Percentiles rank a stretch among this genome's conserved stretches.
These are phyloP conservation scores for Amanita inopinata DNA, from an alignment of 768 basidiomycete genomes.

Conservation along the genomic window DNA sequence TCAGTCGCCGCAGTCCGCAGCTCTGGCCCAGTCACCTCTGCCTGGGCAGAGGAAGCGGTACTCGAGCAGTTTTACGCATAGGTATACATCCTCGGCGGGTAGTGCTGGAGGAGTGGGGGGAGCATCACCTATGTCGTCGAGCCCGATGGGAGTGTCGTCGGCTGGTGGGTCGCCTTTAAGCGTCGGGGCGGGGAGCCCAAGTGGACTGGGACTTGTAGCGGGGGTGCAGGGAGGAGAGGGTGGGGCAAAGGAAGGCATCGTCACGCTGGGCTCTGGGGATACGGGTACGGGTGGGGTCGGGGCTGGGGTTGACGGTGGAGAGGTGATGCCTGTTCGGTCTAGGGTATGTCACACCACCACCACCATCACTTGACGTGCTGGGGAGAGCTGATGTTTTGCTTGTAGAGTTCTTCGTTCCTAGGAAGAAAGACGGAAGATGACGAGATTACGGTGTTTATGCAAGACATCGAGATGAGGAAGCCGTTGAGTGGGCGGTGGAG, in stretches of 20 bases:
- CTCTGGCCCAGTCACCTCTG: not conserved
- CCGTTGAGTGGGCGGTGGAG: conserved; percentile 41
- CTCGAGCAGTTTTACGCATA: conserved; percentile 70
- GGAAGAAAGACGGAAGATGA: conserved; percentile 55
- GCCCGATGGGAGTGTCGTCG: conserved; percentile 11
- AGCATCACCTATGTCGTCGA: not conserved
- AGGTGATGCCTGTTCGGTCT: conserved; percentile 8
- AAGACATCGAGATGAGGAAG: conserved; percentile 64
- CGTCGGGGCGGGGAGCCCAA: not conserved
- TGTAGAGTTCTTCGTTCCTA: conserved; percentile 26
- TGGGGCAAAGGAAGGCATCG: not conserved
- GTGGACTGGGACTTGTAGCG: conserved; percentile 4
- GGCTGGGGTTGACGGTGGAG: conserved; percentile 4
- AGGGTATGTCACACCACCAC: conserved; percentile 4
- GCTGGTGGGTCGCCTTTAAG: conserved; percentile 3
- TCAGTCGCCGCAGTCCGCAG: not conserved
- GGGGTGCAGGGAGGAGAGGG: not conserved
- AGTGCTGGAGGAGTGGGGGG: conserved; percentile 21
- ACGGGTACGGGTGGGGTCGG: too few relatives aligned
- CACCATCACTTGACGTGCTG: conserved; percentile 15
- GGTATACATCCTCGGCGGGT: conserved; percentile 35
- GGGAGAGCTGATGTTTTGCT: conserved; percentile 15
- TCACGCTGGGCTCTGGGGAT: not conserved
- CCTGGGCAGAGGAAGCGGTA: conserved; percentile 45
- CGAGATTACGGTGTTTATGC: conserved; percentile 69